A percentile compares a stretch with the other conserved stretches of the same genome.
phyloP scores from a whole-genome alignment of 768 basidiomycete genomes.

The Leccinum disarticulatum region DNA sequence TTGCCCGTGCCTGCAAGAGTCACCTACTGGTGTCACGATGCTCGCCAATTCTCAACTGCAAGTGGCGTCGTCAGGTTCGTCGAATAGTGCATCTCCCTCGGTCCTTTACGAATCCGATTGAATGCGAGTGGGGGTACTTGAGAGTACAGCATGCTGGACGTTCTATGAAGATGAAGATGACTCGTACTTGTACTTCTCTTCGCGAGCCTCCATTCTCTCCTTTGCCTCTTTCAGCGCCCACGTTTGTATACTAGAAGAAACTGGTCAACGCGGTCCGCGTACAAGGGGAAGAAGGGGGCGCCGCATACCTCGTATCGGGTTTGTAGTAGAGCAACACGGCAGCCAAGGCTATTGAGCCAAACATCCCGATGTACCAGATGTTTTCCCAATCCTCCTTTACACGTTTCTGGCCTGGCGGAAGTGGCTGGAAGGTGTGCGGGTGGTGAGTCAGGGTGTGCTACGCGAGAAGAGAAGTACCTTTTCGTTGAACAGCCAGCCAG shows the following conservation, averaged over 20 bases:
- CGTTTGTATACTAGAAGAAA: slow-evolving; percentile 68
- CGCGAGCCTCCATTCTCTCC: slow-evolving; percentile 87
- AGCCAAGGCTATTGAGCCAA: slow-evolving; percentile 78
- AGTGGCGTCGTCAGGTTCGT: background rate
- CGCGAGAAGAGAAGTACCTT: slow-evolving; percentile 49
- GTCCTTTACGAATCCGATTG: slow-evolving; percentile 1
- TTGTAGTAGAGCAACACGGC: slow-evolving; percentile 84
- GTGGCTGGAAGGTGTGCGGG: slow-evolving; percentile 49
- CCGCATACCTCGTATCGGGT: slow-evolving; percentile 83
- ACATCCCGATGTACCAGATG: slow-evolving; percentile 90
- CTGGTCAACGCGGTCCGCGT: slow-evolving; percentile 1
- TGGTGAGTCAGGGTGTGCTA: background rate
- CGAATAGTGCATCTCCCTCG: background rate
- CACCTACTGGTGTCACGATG: background rate
- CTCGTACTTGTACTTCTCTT: slow-evolving; percentile 85
- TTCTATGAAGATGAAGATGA: slow-evolving; percentile 45
- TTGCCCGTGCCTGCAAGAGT: background rate
- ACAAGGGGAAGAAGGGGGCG: background rate
- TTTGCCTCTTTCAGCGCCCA: slow-evolving; percentile 94
- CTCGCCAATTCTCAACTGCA: background rate
- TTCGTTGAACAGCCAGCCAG: slow-evolving; percentile 86
- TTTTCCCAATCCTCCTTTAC: slow-evolving; percentile 90
- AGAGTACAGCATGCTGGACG: slow-evolving; percentile 3
- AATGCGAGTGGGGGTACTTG: slow-evolving; percentile 4
- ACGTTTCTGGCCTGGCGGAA: slow-evolving; percentile 77